Percentiles rank a stretch among this genome's conserved stretches.
These are phyloP conservation scores for Cladosporium sp. DNA, from an alignment of 2,329 filamentous ascomycete species.

Conservation along the genomic window DNA sequence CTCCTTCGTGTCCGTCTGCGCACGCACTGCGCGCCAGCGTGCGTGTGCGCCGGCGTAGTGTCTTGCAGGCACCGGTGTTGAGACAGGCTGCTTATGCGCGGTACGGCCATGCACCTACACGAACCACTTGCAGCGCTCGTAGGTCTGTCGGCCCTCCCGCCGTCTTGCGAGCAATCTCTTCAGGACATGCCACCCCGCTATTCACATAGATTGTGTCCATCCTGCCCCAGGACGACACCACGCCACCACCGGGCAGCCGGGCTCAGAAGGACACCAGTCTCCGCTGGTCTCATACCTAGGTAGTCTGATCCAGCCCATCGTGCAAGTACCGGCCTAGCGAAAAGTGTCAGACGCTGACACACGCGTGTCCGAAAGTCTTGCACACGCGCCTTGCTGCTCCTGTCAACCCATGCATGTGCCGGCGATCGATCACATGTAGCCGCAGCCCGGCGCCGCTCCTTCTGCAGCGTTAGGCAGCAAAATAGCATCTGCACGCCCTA, in stretches of 20 bases:
- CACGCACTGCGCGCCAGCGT: conserved; percentile 1
- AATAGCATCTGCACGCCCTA: no score
- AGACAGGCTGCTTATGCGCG: neutral
- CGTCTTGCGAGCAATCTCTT: neutral
- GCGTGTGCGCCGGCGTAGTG: conserved; percentile 3
- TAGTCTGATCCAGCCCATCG: neutral
- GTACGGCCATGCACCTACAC: neutral
- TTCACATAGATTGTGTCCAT: neutral
- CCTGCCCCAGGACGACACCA: no score
- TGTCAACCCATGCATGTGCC: neutral
- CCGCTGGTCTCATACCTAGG: neutral
- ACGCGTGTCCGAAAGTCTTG: neutral
- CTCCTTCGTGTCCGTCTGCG: neutral
- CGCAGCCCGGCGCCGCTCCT: neutral
- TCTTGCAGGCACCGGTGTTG: neutral
- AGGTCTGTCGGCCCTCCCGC: neutral
- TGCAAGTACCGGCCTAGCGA: neutral
- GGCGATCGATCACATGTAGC: neutral
- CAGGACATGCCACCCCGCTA: neutral
- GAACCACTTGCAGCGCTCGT: neutral
- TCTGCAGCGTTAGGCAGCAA: neutral
- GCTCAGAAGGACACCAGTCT: neutral
- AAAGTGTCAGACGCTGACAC: neutral
- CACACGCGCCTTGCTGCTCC: neutral
- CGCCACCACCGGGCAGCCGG: no score